Evolutionary conservation across 495 filamentous ascomycete genomes (phyloP).

Genomic region (Lasiosphaeria hispida): DNA sequence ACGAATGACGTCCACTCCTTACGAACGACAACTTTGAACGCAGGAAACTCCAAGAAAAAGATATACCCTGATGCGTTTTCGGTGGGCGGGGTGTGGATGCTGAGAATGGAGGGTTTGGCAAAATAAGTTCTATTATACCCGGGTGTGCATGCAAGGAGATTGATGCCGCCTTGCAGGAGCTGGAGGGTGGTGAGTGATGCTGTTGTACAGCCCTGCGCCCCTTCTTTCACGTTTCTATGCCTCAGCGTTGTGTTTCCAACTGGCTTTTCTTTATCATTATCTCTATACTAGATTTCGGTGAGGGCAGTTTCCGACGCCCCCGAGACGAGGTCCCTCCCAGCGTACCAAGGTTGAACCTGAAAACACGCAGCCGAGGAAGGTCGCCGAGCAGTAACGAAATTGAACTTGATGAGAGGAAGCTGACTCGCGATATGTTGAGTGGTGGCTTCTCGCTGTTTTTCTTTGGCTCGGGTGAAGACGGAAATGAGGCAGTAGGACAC

Average conservation of each 20-base stretch:
- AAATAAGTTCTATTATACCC: conserved; percentile 4
- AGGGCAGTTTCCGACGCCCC: neutral
- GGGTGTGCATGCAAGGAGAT: neutral
- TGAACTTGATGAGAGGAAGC: too few relatives aligned
- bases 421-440: too few relatives aligned
- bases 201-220: neutral
- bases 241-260: conserved; percentile 3
- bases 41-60: neutral
- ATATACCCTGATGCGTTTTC: neutral
- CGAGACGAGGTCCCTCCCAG: neutral
- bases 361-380: too few relatives aligned
- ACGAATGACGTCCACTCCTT: conserved; percentile 11
- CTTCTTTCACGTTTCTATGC: neutral
- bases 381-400: too few relatives aligned
- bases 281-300: neutral
- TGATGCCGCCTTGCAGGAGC: neutral
- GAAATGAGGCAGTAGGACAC: too few relatives aligned
- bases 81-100: neutral
- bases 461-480: too few relatives aligned
- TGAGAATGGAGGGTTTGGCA: neutral
- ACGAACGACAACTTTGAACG: neutral
- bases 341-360: too few relatives aligned
- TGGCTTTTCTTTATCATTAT: neutral
- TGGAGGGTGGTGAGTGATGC: neutral
- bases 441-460: too few relatives aligned